Evolutionary conservation across 2,329 filamentous ascomycete species (phyloP).

Genomic region (Aspergillus neoniger): DNA sequence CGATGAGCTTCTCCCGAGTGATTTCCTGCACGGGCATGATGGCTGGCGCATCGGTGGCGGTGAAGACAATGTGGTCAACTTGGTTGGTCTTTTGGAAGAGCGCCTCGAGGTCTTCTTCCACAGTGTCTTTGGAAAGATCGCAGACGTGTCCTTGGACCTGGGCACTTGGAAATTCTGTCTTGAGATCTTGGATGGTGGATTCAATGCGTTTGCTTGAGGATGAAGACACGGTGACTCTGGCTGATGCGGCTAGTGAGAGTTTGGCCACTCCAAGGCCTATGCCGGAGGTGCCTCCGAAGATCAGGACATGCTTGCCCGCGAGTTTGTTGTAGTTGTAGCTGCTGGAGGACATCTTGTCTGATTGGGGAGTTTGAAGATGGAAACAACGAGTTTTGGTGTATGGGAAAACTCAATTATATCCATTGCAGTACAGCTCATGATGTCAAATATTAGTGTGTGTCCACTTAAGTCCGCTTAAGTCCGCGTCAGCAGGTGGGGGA

Average conservation of each 20-base stretch:
- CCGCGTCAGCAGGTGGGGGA: neutral
- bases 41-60: neutral
- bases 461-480: neutral
- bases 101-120: neutral
- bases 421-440: no score
- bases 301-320: neutral
- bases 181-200: neutral
- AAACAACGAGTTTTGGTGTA: neutral
- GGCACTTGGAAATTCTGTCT: neutral
- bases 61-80: neutral
- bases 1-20: neutral
- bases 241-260: neutral
- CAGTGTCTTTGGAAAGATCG: neutral
- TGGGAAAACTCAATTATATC: neutral
- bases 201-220: neutral
- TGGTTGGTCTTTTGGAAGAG: neutral
- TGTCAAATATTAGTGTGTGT: neutral
- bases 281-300: neutral
- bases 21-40: neutral
- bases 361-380: neutral
- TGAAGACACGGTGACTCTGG: neutral
- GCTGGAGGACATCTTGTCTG: neutral
- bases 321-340: neutral
- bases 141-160: neutral
- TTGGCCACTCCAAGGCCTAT: neutral